Conservation (phyloP, 2,329 filamentous ascomycete species). For the Claviceps sorghi region DNA sequence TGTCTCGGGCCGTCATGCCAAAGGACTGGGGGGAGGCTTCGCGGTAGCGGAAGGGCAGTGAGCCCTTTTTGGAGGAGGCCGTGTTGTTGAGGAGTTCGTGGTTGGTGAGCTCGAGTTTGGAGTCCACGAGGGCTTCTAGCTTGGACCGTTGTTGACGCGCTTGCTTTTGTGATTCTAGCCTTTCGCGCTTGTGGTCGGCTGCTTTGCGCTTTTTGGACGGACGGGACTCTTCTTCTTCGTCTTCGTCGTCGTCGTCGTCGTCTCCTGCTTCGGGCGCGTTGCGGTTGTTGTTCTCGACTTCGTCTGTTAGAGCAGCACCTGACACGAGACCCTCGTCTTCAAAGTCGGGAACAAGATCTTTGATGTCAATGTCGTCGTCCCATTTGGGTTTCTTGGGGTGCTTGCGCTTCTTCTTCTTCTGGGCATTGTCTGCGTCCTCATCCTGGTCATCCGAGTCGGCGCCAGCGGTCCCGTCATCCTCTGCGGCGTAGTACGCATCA, state of each 20-base stretch:
- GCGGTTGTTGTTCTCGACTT: conserved; percentile 19
- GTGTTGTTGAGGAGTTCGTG: conserved; percentile 35
- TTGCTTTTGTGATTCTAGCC: conserved; percentile 47
- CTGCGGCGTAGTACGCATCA: conserved; percentile 75
- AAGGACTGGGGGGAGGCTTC: conserved; percentile 85
- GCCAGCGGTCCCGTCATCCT: conserved; percentile 37
- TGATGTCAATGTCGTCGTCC: conserved; percentile 97
- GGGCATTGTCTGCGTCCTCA: conserved; percentile 27
- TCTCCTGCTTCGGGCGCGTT: conserved; percentile 13
- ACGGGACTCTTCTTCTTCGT: conserved; percentile 28
- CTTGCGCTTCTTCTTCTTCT: conserved; percentile 30
- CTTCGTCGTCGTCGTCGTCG: conserved; percentile 22
- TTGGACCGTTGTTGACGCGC: conserved; percentile 69
- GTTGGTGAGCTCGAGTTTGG: conserved; percentile 60
- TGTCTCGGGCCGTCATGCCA: conserved; percentile 78
- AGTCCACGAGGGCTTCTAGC: conserved; percentile 75
- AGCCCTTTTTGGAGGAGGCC: conserved; percentile 24
- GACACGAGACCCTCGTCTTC: conserved; percentile 44
- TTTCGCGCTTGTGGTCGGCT: conserved; percentile 45
- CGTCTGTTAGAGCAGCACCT: conserved; percentile 37
- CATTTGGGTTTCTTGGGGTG: conserved; percentile 52
- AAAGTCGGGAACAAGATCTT: conserved; percentile 78
- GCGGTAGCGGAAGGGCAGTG: conserved; percentile 64
- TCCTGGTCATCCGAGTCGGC: conserved; percentile 40
- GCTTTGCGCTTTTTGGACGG: conserved; percentile 46